Evolutionary conservation across 1,139 yeast species (phyloP), one percentile per base, ranked within the genome.

Genomic region (Arxiozyma heterogenica): DNA sequence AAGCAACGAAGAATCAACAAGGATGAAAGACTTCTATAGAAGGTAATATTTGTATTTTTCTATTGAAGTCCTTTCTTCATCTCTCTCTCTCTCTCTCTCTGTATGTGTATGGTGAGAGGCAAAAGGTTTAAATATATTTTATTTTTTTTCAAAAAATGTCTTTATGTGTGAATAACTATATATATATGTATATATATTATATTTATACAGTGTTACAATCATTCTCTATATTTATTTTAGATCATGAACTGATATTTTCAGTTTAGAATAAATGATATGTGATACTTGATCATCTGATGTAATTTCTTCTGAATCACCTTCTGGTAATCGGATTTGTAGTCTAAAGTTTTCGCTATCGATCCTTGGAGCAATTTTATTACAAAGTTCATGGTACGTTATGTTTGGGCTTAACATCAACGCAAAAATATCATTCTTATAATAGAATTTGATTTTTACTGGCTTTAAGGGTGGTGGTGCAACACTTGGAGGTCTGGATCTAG

Each of bases 401-500:
- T 77, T 78, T 6, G 79, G 71, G 15, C 91, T 86, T 50, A 93
- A 80, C 55, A 88, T 75, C 54, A 93, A 76, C 9, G 96, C 98
- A 74, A 93, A 89, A 30, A 91, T 85, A 68, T 91, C 98, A 63
- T 90, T 96, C 56, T 84, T 84, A 65, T 83, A 87, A 69, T 86
- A 91, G 61, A 93, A 90, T 70, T 93, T 93, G 50, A 82, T 85
- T 73, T 83, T 93, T 60, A 73, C 61, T 1, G 70, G 65, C 54
- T 67, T 67, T 20, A 59, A 34, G 11, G 58, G 56, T 1, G 67
- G 64, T 11, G 64, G 65, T 22, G 59, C 51, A 3, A 61, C 58
- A 55, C 66, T 64, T 27, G 65, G 67, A 45, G 67, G 69, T 54
- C 69, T 61, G 21, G 65, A 63, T 51, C 56, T 60, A 18, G 62